These are phyloP conservation scores for Gossypioides kirkii DNA, from an alignment of 345 rosid genomes.

Conservation along the genomic window DNA sequence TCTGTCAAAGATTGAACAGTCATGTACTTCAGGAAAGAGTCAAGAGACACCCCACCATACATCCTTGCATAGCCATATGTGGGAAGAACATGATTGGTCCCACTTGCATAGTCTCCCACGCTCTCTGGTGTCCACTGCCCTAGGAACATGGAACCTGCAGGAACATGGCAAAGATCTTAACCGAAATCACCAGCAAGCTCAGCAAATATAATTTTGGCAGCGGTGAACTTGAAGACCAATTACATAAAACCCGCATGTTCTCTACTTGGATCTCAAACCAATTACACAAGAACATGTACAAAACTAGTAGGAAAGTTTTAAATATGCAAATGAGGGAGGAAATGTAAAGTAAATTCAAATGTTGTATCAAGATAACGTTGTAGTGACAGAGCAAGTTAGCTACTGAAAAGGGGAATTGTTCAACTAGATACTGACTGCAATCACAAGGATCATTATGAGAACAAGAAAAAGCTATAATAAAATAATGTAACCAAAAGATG, in stretches of 20 bases:
- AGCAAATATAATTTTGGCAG: background rate
- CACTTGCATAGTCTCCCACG: constrained; percentile 94
- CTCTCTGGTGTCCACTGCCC: constrained; percentile 85
- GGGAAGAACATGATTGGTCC: constrained; percentile 87
- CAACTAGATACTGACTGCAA: background rate
- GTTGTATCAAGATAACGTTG: background rate
- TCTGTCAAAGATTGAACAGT: constrained; percentile 73
- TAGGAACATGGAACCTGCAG: background rate
- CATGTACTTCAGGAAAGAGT: constrained; percentile 72
- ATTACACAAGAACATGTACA: background rate
- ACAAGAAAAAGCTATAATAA: background rate
- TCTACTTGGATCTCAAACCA: background rate
- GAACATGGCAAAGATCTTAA: background rate
- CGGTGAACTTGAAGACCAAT: background rate
- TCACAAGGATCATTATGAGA: background rate
- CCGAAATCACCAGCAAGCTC: background rate
- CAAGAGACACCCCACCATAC: constrained; percentile 88
- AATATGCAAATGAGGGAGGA: background rate
- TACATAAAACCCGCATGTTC: background rate
- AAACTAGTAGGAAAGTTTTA: background rate
- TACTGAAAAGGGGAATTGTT: background rate
- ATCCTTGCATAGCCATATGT: constrained; percentile 76
- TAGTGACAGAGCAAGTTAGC: background rate
- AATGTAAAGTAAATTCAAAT: background rate
- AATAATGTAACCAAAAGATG: background rate